A percentile compares a stretch with the other conserved stretches of the same genome.
These are phyloP conservation scores for Colletotrichum limetticola DNA, from an alignment of 2,329 filamentous ascomycete species.

Conservation along the genomic window DNA sequence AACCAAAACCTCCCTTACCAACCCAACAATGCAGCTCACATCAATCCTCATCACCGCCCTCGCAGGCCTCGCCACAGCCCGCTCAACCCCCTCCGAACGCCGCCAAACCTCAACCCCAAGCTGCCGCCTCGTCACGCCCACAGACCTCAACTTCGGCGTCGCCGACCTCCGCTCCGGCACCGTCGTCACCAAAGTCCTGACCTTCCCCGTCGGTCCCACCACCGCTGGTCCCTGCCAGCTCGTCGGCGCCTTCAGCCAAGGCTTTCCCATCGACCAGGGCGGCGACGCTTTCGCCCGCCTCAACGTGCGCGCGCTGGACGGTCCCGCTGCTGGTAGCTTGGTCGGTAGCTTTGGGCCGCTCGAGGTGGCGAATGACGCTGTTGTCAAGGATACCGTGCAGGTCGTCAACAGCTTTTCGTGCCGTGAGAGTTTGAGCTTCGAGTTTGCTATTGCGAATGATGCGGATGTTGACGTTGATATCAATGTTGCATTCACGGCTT, in stretches of 20 bases:
- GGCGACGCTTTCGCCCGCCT: slow-evolving; percentile 23
- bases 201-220: slow-evolving; percentile 14
- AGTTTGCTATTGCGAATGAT: slow-evolving; percentile 21
- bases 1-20: background rate
- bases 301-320: slow-evolving; percentile 14
- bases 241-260: slow-evolving; percentile 16
- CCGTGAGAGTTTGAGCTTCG: background rate
- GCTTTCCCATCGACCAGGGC: slow-evolving; percentile 25
- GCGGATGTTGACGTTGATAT: background rate
- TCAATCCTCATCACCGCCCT: slow-evolving; percentile 21
- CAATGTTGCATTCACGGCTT: slow-evolving; percentile 12
- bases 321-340: slow-evolving; percentile 5
- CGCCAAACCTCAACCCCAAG: slow-evolving; percentile 3
- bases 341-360: slow-evolving; percentile 28
- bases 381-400: slow-evolving; percentile 2
- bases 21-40: slow-evolving; percentile 27
- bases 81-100: slow-evolving; percentile 11
- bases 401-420: slow-evolving; percentile 30
- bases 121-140: slow-evolving; percentile 18
- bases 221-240: slow-evolving; percentile 24
- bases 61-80: background rate
- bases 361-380: slow-evolving; percentile 1
- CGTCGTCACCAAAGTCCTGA: slow-evolving; percentile 21
- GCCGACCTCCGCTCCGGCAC: slow-evolving; percentile 17
- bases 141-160: slow-evolving; percentile 25